Percentiles rank a stretch among this genome's conserved stretches.
Conservation (phyloP, 768 basidiomycete genomes). For the Ramaria sp. region DNA sequence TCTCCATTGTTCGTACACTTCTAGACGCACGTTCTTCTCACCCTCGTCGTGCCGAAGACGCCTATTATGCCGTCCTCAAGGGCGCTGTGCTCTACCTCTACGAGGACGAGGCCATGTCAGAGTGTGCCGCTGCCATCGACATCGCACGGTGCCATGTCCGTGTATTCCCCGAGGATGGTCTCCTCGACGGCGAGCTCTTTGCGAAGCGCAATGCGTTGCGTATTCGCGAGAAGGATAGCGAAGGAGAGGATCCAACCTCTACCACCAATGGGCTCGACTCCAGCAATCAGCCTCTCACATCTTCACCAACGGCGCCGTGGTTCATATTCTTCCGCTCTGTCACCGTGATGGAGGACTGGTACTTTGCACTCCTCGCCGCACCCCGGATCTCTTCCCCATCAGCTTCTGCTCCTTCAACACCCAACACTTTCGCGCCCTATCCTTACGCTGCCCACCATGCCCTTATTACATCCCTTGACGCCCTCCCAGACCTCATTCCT, state of each 20-base stretch:
- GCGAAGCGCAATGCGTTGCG: constrained; percentile 78
- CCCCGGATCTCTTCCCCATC: not conserved
- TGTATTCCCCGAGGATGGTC: constrained; percentile 58
- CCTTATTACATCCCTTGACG: constrained; percentile 77
- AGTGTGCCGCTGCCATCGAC: constrained; percentile 87
- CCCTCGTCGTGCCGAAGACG: constrained; percentile 77
- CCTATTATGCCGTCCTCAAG: constrained; percentile 89
- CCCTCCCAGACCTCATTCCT: constrained; percentile 91
- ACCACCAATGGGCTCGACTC: too few species aligned
- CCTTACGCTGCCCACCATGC: constrained; percentile 40
- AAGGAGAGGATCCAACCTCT: too few species aligned
- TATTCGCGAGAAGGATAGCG: constrained; percentile 13
- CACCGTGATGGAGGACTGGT: constrained; percentile 97
- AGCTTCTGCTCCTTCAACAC: constrained; percentile 10
- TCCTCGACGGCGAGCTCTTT: constrained; percentile 83
- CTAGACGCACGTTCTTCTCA: constrained; percentile 77
- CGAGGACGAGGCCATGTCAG: constrained; percentile 83
- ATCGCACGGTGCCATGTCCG: constrained; percentile 66
- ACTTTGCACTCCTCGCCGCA: constrained; percentile 69
- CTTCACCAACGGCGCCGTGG: constrained; percentile 38
- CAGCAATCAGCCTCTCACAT: too few species aligned
- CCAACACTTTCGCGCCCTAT: constrained; percentile 8
- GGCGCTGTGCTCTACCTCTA: constrained; percentile 86
- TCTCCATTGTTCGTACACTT: constrained; percentile 69
- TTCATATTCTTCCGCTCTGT: constrained; percentile 87